A percentile compares a stretch with the other conserved stretches of the same genome.
Evolutionary conservation across 2,329 filamentous ascomycete species (phyloP).

Genomic region (Alternaria sp.): DNA sequence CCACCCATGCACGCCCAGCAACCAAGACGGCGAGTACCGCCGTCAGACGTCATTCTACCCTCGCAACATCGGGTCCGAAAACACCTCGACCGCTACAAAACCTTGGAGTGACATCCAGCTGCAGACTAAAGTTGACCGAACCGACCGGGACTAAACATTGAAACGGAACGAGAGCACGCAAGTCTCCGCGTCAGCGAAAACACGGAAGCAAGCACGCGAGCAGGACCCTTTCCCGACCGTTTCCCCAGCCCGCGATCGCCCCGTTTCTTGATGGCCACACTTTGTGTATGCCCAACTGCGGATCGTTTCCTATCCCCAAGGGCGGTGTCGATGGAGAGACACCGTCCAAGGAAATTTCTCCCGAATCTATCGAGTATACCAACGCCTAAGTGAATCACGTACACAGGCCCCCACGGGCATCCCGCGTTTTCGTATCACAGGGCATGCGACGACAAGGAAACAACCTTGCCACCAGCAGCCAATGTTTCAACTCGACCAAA

Average conservation of each 20-base stretch:
- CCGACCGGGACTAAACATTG: background rate
- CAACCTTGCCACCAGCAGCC: constrained; percentile 13
- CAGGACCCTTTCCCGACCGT: constrained; percentile 29
- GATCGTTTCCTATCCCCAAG: constrained; percentile 21
- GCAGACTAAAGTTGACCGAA: constrained; percentile 20
- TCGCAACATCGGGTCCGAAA: background rate
- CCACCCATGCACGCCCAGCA: background rate
- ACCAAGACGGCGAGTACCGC: constrained; percentile 7
- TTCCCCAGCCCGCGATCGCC: constrained; percentile 17
- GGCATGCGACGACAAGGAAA: constrained; percentile 17
- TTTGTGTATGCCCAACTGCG: constrained; percentile 24
- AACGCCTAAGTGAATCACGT: constrained; percentile 44
- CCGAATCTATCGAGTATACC: constrained; percentile 28
- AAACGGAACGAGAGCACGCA: constrained; percentile 24
- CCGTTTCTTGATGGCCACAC: constrained; percentile 19
- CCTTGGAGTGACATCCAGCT: constrained; percentile 17
- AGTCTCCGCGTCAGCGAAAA: constrained; percentile 28
- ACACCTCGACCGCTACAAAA: constrained; percentile 7
- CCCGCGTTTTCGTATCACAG: constrained; percentile 31
- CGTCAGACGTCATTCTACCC: constrained; percentile 4
- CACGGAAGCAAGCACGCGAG: constrained; percentile 33
- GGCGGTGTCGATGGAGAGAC: background rate
- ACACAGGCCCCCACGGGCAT: constrained; percentile 37
- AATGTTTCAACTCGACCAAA: constrained; percentile 20
- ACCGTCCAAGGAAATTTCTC: constrained; percentile 7